A percentile compares a stretch with the other conserved stretches of the same genome.
Evolutionary conservation across 345 rosid species (phyloP).

Genomic region (Boechera divaricarpa): DNA sequence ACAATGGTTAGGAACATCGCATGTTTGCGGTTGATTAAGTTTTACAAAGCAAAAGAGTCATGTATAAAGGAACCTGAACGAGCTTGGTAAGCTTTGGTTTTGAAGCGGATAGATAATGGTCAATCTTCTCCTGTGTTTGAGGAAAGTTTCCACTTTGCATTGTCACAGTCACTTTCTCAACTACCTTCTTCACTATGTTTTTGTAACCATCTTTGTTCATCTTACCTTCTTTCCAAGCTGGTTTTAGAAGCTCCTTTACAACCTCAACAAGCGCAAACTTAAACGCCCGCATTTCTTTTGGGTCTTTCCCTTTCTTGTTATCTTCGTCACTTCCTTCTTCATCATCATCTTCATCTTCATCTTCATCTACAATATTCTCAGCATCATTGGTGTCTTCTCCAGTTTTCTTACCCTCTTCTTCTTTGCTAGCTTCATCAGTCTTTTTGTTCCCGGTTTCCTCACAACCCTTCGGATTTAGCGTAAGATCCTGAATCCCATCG

Average conservation of each 20-base stretch:
- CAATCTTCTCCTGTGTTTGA: conserved; percentile 88
- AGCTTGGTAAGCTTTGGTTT: conserved; percentile 91
- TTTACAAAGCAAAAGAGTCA: conserved; percentile 4
- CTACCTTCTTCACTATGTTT: conserved; percentile 91
- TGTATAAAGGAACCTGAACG: conserved; percentile 67
- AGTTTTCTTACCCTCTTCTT: conserved; percentile 47
- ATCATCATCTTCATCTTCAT: conserved; percentile 56
- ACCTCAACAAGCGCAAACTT: conserved; percentile 89
- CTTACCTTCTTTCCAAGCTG: conserved; percentile 93
- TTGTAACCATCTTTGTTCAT: conserved; percentile 85
- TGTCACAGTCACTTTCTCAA: conserved; percentile 82
- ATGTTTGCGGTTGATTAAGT: conserved; percentile 8
- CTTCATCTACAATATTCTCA: conserved; percentile 53
- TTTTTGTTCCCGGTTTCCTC: conserved; percentile 45
- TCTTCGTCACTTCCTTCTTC: conserved; percentile 42
- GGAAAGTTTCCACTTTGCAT: conserved; percentile 78
- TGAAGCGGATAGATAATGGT: conserved; percentile 75
- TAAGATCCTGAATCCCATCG: background rate
- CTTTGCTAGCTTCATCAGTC: conserved; percentile 51
- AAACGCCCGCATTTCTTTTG: conserved; percentile 70
- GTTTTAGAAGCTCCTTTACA: conserved; percentile 90
- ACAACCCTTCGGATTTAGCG: conserved; percentile 39
- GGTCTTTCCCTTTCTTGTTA: conserved; percentile 71
- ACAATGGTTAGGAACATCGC: background rate
- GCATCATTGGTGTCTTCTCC: conserved; percentile 45